Evolutionary conservation across 2,329 filamentous ascomycete genomes (phyloP).

Genomic region (Aaosphaeria arxii): DNA sequence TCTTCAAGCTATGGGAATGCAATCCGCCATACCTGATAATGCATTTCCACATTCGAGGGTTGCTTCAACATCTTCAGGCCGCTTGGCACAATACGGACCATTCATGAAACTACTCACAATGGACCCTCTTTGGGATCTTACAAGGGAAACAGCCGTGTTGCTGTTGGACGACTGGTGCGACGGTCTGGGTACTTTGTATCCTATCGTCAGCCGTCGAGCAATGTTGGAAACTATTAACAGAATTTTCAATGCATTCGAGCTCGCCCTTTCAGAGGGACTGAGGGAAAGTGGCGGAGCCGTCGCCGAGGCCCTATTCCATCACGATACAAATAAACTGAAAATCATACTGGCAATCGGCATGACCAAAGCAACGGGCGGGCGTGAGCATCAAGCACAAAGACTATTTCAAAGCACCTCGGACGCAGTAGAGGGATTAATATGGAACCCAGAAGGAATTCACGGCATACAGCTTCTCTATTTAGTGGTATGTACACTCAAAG

Average conservation of each 20-base stretch:
- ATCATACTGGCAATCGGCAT: slow-evolving; percentile 9
- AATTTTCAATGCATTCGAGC: slow-evolving; percentile 3
- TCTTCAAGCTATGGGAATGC: slow-evolving; percentile 8
- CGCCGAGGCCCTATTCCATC: slow-evolving; percentile 7
- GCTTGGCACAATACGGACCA: slow-evolving; percentile 7
- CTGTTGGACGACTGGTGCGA: slow-evolving; percentile 8
- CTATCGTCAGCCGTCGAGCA: slow-evolving; percentile 2
- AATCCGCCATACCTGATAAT: slow-evolving; percentile 8
- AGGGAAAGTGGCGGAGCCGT: slow-evolving; percentile 7
- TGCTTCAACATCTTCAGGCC: slow-evolving; percentile 4
- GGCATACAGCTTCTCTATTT: slow-evolving; percentile 9
- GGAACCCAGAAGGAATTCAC: slow-evolving; percentile 9
- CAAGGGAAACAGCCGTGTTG: slow-evolving; percentile 3
- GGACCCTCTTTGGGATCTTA: slow-evolving; percentile 11
- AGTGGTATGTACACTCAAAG: slow-evolving; percentile 1
- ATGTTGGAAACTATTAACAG: slow-evolving; percentile 5
- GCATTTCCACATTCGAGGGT: slow-evolving; percentile 1
- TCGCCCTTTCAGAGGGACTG: slow-evolving; percentile 4
- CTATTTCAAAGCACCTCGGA: slow-evolving; percentile 9
- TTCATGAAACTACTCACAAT: slow-evolving; percentile 9
- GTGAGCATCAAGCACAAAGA: slow-evolving; percentile 7
- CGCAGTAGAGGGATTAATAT: slow-evolving; percentile 8
- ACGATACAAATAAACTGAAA: slow-evolving; percentile 10
- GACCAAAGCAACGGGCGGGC: slow-evolving; percentile 5
- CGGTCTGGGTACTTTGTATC: slow-evolving; percentile 7